Percentiles rank a stretch among this genome's conserved stretches.
These are phyloP conservation scores for Sclerotinia borealis DNA, from an alignment of 2,329 filamentous ascomycete genomes.

Conservation along the genomic window DNA sequence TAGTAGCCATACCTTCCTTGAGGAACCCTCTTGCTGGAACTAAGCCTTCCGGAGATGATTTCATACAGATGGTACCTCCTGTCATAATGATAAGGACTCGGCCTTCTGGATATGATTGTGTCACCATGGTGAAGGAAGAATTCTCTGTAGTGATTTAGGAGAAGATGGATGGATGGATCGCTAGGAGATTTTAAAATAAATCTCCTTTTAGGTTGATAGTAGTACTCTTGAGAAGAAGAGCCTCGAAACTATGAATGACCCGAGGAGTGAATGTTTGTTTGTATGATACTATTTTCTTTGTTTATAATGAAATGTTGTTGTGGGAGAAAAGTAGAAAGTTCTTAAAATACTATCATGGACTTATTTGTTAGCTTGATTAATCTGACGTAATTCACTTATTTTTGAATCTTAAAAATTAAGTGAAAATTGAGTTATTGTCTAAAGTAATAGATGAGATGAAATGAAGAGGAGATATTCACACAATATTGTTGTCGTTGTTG, in stretches of 20 bases:
- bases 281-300: too few relatives aligned
- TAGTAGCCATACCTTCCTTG: constrained; percentile 56
- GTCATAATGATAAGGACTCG: constrained; percentile 64
- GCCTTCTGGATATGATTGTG: constrained; percentile 43
- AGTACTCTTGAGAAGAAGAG: too few relatives aligned
- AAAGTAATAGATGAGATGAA: neutral
- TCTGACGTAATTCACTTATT: too few relatives aligned
- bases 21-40: constrained; percentile 56
- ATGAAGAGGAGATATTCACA: neutral
- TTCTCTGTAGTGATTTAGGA: neutral
- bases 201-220: too few relatives aligned
- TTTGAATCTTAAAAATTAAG: neutral
- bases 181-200: neutral
- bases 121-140: neutral
- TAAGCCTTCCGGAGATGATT: constrained; percentile 57
- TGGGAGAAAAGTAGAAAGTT: too few relatives aligned
- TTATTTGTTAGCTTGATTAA: too few relatives aligned
- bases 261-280: too few relatives aligned
- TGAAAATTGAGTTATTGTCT: neutral
- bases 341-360: too few relatives aligned
- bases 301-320: too few relatives aligned
- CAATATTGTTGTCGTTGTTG: neutral
- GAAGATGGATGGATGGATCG: constrained; percentile 5
- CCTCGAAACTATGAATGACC: too few relatives aligned
- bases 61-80: constrained; percentile 65